Conservation (phyloP, 179 eudicot genomes). For the Vitellaria paradoxa region DNA sequence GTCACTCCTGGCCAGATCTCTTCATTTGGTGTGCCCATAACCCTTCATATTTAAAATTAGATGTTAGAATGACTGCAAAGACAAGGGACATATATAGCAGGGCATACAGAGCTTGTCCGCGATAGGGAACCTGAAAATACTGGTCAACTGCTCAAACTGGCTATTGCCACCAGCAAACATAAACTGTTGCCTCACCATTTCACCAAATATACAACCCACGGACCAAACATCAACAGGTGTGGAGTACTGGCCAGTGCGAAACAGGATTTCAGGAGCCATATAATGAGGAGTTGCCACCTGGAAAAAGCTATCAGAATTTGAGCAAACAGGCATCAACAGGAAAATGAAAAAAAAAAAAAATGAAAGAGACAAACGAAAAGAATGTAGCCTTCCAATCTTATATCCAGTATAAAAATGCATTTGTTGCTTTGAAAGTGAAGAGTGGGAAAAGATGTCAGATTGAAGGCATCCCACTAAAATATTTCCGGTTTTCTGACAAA, state of each 20-base stretch:
- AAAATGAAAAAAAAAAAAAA: background rate
- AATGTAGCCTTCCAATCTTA: too few relatives aligned
- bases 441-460: background rate
- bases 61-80: background rate
- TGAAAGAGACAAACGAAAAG: background rate
- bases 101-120: background rate
- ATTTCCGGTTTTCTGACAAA: too few relatives aligned
- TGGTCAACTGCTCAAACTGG: background rate
- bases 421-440: background rate
- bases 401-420: too few relatives aligned
- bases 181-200: background rate
- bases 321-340: background rate
- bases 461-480: background rate
- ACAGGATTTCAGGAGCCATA: slow-evolving; percentile 12
- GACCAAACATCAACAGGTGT: slow-evolving; percentile 14
- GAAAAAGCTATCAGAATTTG: background rate
- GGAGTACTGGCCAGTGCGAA: slow-evolving; percentile 4
- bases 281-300: background rate
- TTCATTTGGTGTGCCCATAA: slow-evolving; percentile 16
- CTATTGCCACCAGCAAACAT: background rate
- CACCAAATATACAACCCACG: slow-evolving; percentile 14
- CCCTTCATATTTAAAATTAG: background rate
- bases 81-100: background rate
- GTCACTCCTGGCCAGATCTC: slow-evolving; percentile 15
- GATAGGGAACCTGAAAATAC: background rate